Conservation (phyloP, 225 moss, liverwort and hornwort genomes). For the Pseudisothecium myosuroides region DNA sequence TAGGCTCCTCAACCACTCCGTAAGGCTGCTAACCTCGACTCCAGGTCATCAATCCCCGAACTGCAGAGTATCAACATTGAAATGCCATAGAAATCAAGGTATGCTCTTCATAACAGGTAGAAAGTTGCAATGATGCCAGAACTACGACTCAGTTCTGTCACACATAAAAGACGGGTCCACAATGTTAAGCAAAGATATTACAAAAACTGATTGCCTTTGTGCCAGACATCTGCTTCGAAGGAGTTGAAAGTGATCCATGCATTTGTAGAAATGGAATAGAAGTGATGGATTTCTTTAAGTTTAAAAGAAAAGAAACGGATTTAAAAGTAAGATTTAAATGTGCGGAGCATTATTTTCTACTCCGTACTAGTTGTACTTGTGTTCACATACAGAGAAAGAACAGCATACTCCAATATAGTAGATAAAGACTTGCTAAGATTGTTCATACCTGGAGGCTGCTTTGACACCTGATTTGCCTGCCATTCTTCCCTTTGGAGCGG, state of each 20-base stretch:
- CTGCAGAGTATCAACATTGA: slow-evolving; percentile 42
- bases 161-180: not conserved
- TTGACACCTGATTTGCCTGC: slow-evolving; percentile 58
- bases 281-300: too few species aligned
- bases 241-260: not conserved
- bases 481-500: slow-evolving; percentile 82
- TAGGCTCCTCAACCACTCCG: slow-evolving; percentile 50
- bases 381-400: not conserved
- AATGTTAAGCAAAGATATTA: not conserved
- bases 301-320: not conserved
- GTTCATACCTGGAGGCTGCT: slow-evolving; percentile 65
- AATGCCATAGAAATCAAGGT: not conserved
- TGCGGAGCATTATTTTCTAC: not conserved
- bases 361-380: too few species aligned
- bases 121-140: slow-evolving; percentile 1
- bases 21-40: slow-evolving; percentile 80
- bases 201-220: not conserved
- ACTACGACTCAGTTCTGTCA: not conserved
- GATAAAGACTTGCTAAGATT: not conserved
- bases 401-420: not conserved
- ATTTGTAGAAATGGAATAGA: not conserved
- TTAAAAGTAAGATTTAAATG: not conserved
- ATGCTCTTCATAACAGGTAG: not conserved
- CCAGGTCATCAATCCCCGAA: slow-evolving; percentile 75
- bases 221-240: not conserved